phyloP scores from a whole-genome alignment of 2,329 filamentous ascomycete genomes.

The Xenoacremonium recifei region DNA sequence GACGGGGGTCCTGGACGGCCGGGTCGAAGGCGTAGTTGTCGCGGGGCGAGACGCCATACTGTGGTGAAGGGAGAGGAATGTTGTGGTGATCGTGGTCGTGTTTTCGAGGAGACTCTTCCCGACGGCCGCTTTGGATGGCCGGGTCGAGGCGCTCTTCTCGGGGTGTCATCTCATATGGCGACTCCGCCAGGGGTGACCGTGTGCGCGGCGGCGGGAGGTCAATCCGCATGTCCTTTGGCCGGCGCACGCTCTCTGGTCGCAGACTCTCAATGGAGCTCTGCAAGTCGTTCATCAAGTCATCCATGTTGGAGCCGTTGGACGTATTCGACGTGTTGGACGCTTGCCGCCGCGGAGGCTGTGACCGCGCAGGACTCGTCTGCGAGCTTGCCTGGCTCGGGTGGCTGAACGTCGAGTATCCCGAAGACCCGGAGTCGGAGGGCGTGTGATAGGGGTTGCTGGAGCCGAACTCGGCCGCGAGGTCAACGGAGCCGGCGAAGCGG shows the following conservation, averaged over 20 bases:
- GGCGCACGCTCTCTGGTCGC: conserved; percentile 13
- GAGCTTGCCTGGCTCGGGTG: conserved; percentile 60
- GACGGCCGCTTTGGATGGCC: conserved; percentile 19
- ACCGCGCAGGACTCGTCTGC: conserved; percentile 44
- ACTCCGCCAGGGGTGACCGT: conserved; percentile 25
- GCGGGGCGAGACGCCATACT: neutral
- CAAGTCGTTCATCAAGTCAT: conserved; percentile 55
- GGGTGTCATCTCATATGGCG: conserved; percentile 27
- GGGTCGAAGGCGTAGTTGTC: conserved; percentile 13
- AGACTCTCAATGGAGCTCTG: conserved; percentile 47
- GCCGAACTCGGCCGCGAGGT: conserved; percentile 60
- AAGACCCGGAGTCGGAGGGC: conserved; percentile 63
- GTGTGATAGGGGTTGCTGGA: conserved; percentile 63
- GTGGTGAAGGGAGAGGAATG: neutral
- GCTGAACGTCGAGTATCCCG: conserved; percentile 61
- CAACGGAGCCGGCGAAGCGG: conserved; percentile 43
- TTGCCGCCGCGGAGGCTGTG: conserved; percentile 30
- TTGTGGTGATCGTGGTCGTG: conserved; percentile 7
- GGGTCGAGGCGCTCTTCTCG: conserved; percentile 20
- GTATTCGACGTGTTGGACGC: conserved; percentile 37
- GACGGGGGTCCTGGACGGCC: conserved; percentile 9
- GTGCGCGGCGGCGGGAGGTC: conserved; percentile 31
- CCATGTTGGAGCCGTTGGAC: conserved; percentile 44
- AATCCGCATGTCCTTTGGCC: conserved; percentile 30
- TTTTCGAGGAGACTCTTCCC: conserved; percentile 11